These are phyloP conservation scores for Paramecium sonneborni DNA, from an alignment of 73 alveolate species.

Conservation along the genomic window DNA sequence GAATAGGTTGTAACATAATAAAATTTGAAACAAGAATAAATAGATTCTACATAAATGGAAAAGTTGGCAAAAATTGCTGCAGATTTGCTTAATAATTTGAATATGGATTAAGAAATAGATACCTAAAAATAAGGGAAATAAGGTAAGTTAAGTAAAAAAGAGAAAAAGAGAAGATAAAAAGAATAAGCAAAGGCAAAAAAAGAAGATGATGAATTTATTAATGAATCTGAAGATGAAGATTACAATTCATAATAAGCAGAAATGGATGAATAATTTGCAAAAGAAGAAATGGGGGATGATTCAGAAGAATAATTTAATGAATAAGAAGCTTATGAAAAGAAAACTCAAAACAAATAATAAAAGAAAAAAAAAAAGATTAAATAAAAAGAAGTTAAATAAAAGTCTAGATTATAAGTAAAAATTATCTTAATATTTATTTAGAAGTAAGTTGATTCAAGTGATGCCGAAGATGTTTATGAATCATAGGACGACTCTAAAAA, in stretches of 20 bases:
- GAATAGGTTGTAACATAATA: background rate
- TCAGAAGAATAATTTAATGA: conserved; percentile 10
- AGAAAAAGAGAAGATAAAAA: background rate
- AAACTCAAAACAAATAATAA: background rate
- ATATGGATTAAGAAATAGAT: background rate
- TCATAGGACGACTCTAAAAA: background rate
- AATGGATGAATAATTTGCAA: background rate
- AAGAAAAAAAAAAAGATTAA: conserved; percentile 14
- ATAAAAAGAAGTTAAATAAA: background rate
- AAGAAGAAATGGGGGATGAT: conserved; percentile 9
- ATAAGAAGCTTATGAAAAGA: conserved; percentile 27
- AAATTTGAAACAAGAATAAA: background rate
- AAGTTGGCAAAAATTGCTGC: background rate
- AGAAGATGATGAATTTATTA: conserved; percentile 21
- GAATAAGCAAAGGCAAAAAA: background rate
- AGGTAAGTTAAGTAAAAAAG: background rate
- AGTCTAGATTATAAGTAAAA: conserved; percentile 10
- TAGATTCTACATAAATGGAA: background rate
- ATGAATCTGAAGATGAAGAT: conserved; percentile 43
- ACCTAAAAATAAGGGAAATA: background rate
- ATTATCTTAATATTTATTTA: background rate
- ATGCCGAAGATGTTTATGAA: background rate
- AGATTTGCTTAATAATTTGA: background rate
- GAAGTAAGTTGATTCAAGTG: conserved; percentile 20
- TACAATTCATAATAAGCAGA: conserved; percentile 20